Evolutionary conservation across 371 early-diverging fungal species (phyloP).

Genomic region (Nematocida parisii): DNA sequence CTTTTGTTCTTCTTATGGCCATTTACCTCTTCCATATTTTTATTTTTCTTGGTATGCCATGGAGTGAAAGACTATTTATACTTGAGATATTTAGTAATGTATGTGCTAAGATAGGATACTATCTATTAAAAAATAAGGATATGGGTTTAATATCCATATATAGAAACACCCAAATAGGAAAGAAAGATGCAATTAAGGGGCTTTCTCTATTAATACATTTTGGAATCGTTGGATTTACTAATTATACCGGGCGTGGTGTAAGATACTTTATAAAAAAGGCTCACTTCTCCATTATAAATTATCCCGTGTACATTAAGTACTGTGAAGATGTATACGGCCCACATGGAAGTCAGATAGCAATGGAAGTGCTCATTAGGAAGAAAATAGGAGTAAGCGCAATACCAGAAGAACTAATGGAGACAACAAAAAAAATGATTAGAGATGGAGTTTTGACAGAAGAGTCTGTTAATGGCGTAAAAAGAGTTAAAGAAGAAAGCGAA

Average conservation of each 20-base stretch:
- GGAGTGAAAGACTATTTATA: conserved; percentile 32
- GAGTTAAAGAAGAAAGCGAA: conserved; percentile 6
- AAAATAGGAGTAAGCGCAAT: neutral
- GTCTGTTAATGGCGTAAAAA: neutral
- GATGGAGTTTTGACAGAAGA: conserved; percentile 32
- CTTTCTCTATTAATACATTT: conserved; percentile 53
- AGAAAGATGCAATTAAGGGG: conserved; percentile 32
- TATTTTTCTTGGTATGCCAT: conserved; percentile 37
- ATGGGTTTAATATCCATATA: neutral
- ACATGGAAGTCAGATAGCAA: neutral
- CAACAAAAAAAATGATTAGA: neutral
- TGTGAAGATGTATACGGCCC: conserved; percentile 1
- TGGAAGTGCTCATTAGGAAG: conserved; percentile 20
- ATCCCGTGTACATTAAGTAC: conserved; percentile 47
- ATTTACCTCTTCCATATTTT: conserved; percentile 20
- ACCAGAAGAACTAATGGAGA: conserved; percentile 2
- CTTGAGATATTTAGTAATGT: conserved; percentile 51
- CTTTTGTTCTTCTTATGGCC: conserved; percentile 4
- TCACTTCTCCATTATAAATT: neutral
- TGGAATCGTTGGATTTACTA: conserved; percentile 34
- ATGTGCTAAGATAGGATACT: conserved; percentile 20
- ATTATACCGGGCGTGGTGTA: conserved; percentile 9
- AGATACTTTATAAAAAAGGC: conserved; percentile 26
- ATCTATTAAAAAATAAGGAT: conserved; percentile 19
- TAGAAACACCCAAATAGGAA: neutral